These are phyloP conservation scores for Metarhizium album DNA, from an alignment of 2,329 filamentous ascomycete genomes.

Conservation along the genomic window DNA sequence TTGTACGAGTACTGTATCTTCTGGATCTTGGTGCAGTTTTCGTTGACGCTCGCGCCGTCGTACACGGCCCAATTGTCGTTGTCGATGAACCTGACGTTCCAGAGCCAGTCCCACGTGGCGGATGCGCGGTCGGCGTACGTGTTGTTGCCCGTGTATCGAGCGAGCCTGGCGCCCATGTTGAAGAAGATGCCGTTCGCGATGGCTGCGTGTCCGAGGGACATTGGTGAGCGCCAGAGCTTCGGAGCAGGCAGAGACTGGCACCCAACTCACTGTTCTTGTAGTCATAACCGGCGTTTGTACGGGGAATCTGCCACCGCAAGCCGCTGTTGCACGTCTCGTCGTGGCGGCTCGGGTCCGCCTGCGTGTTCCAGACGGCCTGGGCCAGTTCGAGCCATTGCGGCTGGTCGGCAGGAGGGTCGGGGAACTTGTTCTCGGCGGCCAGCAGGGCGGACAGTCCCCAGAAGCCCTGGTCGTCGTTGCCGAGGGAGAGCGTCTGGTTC, in stretches of 20 bases:
- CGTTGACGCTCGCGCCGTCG: constrained; percentile 40
- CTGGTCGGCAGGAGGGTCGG: constrained; percentile 35
- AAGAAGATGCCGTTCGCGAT: constrained; percentile 52
- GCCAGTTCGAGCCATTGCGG: constrained; percentile 45
- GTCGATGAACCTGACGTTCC: constrained; percentile 45
- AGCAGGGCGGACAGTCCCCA: constrained; percentile 54
- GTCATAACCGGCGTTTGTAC: constrained; percentile 60
- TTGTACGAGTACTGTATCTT: constrained; percentile 46
- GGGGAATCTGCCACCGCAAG: constrained; percentile 65
- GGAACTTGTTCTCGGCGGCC: constrained; percentile 45
- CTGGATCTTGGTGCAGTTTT: constrained; percentile 41
- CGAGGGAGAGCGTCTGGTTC: constrained; percentile 38
- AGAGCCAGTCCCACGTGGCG: constrained; percentile 51
- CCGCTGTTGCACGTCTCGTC: constrained; percentile 43
- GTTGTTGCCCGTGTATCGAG: constrained; percentile 54
- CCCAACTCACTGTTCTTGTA: constrained; percentile 51
- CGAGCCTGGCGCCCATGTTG: constrained; percentile 55
- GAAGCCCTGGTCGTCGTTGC: constrained; percentile 56
- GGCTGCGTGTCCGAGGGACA: background rate
- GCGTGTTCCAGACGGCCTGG: constrained; percentile 50
- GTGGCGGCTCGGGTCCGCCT: constrained; percentile 45
- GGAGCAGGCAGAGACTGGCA: too few relatives aligned
- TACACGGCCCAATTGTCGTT: constrained; percentile 44
- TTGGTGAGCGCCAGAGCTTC: background rate
- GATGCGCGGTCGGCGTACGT: constrained; percentile 55